Percentiles rank a stretch among this genome's conserved stretches.
These are phyloP conservation scores for Heritiera littoralis DNA, from an alignment of 345 rosid genomes.

Conservation along the genomic window DNA sequence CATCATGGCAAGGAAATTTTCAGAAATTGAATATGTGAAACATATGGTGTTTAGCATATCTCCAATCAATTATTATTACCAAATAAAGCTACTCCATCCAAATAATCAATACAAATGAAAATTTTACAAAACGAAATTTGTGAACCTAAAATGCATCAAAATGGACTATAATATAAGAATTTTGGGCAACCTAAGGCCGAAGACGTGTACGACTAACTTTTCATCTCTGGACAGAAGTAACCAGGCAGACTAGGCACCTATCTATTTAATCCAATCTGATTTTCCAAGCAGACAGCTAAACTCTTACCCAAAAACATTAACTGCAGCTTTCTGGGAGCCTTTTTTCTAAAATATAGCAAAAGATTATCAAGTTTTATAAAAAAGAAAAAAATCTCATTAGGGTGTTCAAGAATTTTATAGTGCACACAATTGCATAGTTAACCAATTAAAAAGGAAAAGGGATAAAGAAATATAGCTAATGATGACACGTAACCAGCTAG, in stretches of 20 bases:
- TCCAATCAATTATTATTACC: background rate
- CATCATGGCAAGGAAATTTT: background rate
- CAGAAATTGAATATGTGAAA: constrained; percentile 2
- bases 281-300: background rate
- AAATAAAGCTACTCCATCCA: background rate
- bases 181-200: background rate
- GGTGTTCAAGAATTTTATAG: constrained; percentile 4
- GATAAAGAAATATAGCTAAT: background rate
- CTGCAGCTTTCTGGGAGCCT: background rate
- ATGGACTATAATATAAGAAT: background rate
- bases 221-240: background rate
- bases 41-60: background rate
- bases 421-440: background rate
- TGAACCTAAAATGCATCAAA: background rate
- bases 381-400: background rate
- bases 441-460: background rate
- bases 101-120: background rate
- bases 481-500: background rate
- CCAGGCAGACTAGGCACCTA: background rate
- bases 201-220: background rate
- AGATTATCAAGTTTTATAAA: background rate
- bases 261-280: background rate
- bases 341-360: background rate
- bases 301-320: background rate
- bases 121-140: background rate